Base-by-base conservation (phyloP, 2,329 filamentous ascomycete species). In the Trichophaea hybrida region DNA sequence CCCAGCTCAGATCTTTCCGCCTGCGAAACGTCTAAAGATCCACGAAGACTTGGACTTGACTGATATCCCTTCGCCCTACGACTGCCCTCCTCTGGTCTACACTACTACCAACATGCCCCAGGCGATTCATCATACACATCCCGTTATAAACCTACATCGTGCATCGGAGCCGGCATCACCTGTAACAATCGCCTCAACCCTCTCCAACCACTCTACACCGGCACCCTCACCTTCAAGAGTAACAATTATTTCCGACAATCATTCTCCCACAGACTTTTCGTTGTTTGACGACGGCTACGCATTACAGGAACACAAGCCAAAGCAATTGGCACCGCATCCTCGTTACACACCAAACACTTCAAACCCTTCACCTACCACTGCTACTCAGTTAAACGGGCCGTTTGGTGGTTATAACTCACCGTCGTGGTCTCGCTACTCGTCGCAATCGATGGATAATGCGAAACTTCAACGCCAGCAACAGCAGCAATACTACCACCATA, bases 141-240 rank as follows among this genome's bases (percentile, higher is more conserved):
- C 62, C 37, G 64, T 67, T 43, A 68, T 68, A 34, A 67, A 57
- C 38, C 59, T 68, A 13, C 66, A 68, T n/a, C 60, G 63, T 38
- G 60, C 66, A 13, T 64, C 66, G 7, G 67, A 65, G 43, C 63
- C 66, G 37, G 54, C 59, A 13, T 68, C 67, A 7, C 67, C 67
- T 55, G 61, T 63, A 8, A 68, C 67, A 7, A 62, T 68, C 44
- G 60, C 66, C 54, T 67, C 67, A 12, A 64, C 65, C 6, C 62
- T 66, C 35, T 68, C 67, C 38, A 63, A 64, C 8, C 65, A 62
- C 55, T 68, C 67, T 8, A 65, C 67, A 35, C 67, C 67, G 33
- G 64, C 66, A 5, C 67, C 66, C 13, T 68, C 67, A 34, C 66
- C 66, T 46, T 64, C 65, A 5, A 59, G 66, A 56, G 63, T 61